Base-by-base conservation (phyloP, 768 basidiomycete species). In the Pholiota microspora region DNA sequence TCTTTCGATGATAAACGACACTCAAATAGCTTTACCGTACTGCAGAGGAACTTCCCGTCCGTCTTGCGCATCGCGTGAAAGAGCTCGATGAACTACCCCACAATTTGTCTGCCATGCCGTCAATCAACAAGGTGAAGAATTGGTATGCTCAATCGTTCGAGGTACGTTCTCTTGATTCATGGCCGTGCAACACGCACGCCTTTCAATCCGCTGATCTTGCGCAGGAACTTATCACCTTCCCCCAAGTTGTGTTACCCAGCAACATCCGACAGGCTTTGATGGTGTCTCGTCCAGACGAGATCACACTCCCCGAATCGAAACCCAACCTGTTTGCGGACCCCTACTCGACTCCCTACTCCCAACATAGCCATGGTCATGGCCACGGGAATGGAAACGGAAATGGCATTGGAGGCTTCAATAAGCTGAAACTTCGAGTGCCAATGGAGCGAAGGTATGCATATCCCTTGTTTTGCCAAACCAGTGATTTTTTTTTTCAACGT, bases 131-230 rank as follows among this genome's bases (percentile, higher is more conserved):
- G 67, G 92, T 99, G 56, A 95, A 94, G 75, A 88, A 96, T 64
- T 99, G 97, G 97, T 99, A 99, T 70, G 96, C 96, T 0, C 93
- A 98, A 75, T 93, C 91, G 13, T 98, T 99, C 69, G 92, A 98
- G 82, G 96, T 95, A 50, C 49, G 85, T 73, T 51, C 45, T 6
- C 35, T 25, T 32, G 25, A 36, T 27, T 23, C 35, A 16, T 40
- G 38, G 21, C 23, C 40, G 21, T 23, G 24, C 49, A 32, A 18
- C 35, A 38, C 32, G 28, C 56, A 21, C 49, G 45, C 49, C 31
- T 25, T 25, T 51, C 34, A 18, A 21, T 16, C 45, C 45, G 32
- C 21, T 40, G 27, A 40, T 16, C 15, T 28, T 29, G n/a, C 23
- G 38, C 58, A 98, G 95, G 96, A 98, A 76, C 80, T 98, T 53